phyloP scores from a whole-genome alignment of 805 yeast genomes.

The Ogataea thermomethanolica region DNA sequence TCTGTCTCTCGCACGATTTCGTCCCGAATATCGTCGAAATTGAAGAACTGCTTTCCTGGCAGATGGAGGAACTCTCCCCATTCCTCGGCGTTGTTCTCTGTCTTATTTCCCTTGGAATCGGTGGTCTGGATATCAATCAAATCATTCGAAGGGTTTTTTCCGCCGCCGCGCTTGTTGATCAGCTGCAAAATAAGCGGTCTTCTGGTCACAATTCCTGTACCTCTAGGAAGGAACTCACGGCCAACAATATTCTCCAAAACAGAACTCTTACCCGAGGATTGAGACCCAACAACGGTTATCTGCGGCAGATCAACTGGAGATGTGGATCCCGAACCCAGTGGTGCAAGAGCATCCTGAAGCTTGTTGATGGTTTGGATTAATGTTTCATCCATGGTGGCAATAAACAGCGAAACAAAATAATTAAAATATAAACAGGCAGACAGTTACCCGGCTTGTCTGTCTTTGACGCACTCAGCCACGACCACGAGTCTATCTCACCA shows the following conservation, averaged over 20 bases:
- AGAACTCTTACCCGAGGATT: slow-evolving; percentile 84
- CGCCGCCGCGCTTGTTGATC: slow-evolving; percentile 57
- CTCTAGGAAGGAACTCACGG: slow-evolving; percentile 86
- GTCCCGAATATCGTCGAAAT: slow-evolving; percentile 81
- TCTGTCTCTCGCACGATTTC: slow-evolving; percentile 94
- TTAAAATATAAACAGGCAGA: slow-evolving; percentile 4
- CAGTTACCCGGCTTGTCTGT: slow-evolving; percentile 8
- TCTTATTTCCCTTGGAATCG: slow-evolving; percentile 44
- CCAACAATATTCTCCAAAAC: slow-evolving; percentile 90
- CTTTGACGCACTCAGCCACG: no score
- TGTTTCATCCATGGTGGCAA: slow-evolving; percentile 60
- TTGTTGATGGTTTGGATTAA: slow-evolving; percentile 83
- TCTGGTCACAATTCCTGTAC: slow-evolving; percentile 82
- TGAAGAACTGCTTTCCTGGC: slow-evolving; percentile 83
- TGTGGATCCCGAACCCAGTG: slow-evolving; percentile 83
- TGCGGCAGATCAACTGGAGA: slow-evolving; percentile 94
- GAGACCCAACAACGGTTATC: slow-evolving; percentile 93
- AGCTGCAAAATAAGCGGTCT: slow-evolving; percentile 56
- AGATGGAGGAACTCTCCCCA: slow-evolving; percentile 98
- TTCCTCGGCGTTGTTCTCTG: slow-evolving; percentile 75
- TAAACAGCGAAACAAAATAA: slow-evolving; percentile 7
- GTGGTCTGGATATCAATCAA: slow-evolving; percentile 43
- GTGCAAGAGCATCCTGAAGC: slow-evolving; percentile 94
- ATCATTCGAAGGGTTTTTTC: slow-evolving; percentile 28
- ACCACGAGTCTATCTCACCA: no score